These are phyloP conservation scores for Pseudogymnoascus sp. DNA, from an alignment of 2,329 filamentous ascomycete species.

Conservation along the genomic window DNA sequence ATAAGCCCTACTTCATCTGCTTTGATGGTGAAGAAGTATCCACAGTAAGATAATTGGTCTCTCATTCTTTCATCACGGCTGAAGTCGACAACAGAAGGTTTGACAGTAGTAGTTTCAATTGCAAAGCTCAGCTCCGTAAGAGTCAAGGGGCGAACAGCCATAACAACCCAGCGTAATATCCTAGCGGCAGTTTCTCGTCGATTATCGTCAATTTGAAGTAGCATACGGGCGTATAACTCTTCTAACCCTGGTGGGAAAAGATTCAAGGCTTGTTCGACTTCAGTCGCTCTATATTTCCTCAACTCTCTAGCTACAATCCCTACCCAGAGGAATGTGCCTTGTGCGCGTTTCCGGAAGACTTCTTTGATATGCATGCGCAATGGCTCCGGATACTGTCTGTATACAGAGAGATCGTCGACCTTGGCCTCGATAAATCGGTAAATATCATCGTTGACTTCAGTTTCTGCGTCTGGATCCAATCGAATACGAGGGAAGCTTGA, in stretches of 20 bases:
- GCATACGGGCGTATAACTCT: conserved; percentile 28
- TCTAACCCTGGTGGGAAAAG: conserved; percentile 25
- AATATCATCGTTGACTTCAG: conserved; percentile 24
- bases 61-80: conserved; percentile 18
- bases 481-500: conserved; percentile 20
- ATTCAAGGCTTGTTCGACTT: conserved; percentile 23
- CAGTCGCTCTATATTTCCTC: conserved; percentile 13
- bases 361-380: conserved; percentile 17
- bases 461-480: conserved; percentile 26
- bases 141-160: conserved; percentile 28
- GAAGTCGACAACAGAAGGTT: conserved; percentile 14
- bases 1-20: conserved; percentile 25
- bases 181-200: conserved; percentile 17
- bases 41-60: conserved; percentile 21
- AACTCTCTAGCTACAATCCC: conserved; percentile 18
- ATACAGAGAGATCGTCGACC: conserved; percentile 19
- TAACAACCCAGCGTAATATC: conserved; percentile 29
- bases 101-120: conserved; percentile 13
- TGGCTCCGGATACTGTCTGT: conserved; percentile 16
- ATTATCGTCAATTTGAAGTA: conserved; percentile 24
- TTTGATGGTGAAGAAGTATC: conserved; percentile 24
- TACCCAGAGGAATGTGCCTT: conserved; percentile 33
- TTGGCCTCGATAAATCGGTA: conserved; percentile 24
- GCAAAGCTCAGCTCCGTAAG: conserved; percentile 25
- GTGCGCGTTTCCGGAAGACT: conserved; percentile 22